Percentiles rank a stretch among this genome's conserved stretches.
phyloP scores from a whole-genome alignment of 176 grass and related monocot genomes.

The Guadua angustifolia region DNA sequence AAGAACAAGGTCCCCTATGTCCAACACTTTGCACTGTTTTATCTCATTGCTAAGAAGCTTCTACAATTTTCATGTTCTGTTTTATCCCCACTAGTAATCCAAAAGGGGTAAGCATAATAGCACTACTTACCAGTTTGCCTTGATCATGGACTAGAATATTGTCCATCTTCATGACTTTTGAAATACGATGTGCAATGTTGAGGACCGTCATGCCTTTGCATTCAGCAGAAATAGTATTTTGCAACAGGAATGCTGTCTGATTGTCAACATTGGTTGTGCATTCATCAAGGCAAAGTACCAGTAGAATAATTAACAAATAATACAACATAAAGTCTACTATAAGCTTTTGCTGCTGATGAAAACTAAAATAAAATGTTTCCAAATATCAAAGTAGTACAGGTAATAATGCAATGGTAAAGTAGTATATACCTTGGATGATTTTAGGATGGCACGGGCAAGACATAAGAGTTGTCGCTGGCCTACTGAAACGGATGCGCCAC shows the following conservation, averaged over 20 bases:
- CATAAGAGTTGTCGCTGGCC: conserved; percentile 89
- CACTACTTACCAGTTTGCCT: conserved; percentile 40
- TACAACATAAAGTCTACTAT: neutral
- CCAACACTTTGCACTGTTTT: neutral
- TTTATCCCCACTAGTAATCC: neutral
- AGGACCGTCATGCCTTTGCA: conserved; percentile 79
- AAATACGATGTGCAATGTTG: conserved; percentile 91
- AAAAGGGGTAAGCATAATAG: conserved; percentile 11
- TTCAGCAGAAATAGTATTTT: conserved; percentile 80
- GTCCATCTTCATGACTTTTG: conserved; percentile 88
- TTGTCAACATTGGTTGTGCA: conserved; percentile 88
- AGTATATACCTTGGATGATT: conserved; percentile 85
- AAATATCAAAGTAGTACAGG: neutral
- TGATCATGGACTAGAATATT: conserved; percentile 80
- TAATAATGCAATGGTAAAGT: neutral
- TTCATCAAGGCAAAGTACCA: conserved; percentile 92
- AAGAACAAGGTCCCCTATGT: no score
- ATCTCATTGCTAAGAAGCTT: neutral
- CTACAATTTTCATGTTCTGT: neutral
- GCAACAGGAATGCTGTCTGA: conserved; percentile 68
- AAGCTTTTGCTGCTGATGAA: neutral
- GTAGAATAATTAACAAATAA: conserved; percentile 7
- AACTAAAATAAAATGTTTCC: neutral
- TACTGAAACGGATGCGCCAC: conserved; percentile 77
- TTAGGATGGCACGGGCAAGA: conserved; percentile 83